These are phyloP conservation scores for Bifiguratus adelaidae DNA, from an alignment of 192 early-diverging fungal genomes.

Conservation along the genomic window DNA sequence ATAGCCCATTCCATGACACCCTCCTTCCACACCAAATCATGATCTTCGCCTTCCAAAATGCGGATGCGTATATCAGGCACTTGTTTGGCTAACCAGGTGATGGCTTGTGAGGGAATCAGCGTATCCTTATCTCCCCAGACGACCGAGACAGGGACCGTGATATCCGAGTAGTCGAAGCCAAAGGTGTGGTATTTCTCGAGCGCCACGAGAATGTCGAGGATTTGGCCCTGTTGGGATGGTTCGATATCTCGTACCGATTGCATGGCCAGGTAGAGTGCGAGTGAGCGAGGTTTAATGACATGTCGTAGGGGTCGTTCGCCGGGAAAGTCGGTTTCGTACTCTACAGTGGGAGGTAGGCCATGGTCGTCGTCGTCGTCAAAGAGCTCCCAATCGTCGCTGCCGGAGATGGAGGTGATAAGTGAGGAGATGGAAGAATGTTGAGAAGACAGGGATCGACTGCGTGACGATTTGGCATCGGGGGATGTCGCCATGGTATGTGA, in stretches of 20 bases:
- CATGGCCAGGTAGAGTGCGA: conserved; percentile 23
- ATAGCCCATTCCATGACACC: conserved; percentile 25
- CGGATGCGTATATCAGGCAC: conserved; percentile 18
- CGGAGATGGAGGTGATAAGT: too few relatives aligned
- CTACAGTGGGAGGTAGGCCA: conserved; percentile 7
- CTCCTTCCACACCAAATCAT: conserved; percentile 28
- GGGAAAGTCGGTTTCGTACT: conserved; percentile 22
- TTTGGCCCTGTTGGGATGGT: conserved; percentile 15
- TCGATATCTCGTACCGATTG: conserved; percentile 15
- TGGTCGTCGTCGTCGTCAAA: conserved; percentile 16
- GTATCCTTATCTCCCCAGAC: conserved; percentile 28
- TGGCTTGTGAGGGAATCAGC: conserved; percentile 13
- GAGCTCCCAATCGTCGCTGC: background rate
- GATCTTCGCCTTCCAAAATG: conserved; percentile 22
- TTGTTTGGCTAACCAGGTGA: conserved; percentile 15
- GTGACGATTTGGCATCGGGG: background rate
- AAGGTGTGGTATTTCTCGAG: conserved; percentile 25
- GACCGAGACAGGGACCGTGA: conserved; percentile 12
- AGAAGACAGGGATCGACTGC: background rate
- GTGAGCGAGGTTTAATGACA: conserved; percentile 15
- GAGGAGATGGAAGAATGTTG: too few relatives aligned
- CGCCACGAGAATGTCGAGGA: conserved; percentile 19
- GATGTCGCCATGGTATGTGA: too few relatives aligned
- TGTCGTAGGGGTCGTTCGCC: conserved; percentile 24
- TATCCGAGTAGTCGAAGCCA: conserved; percentile 18